These are phyloP conservation scores for Azolla pinnata DNA, from an alignment of 75 land plant genomes.

Conservation along the genomic window DNA sequence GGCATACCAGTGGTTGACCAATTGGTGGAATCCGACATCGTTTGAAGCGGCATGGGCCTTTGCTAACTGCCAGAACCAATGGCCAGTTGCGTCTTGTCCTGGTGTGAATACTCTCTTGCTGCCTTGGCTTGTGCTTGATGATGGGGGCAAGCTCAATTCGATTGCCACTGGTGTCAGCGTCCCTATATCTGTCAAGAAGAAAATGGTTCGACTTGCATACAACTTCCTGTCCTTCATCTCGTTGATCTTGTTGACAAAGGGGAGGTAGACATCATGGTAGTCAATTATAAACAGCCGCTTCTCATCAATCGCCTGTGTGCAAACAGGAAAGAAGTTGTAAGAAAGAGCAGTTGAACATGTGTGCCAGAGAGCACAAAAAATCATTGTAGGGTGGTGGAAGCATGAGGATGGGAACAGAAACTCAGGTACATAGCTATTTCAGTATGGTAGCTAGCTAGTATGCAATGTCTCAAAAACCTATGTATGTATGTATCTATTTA, in stretches of 20 bases:
- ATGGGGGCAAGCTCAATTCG: constrained; percentile 25
- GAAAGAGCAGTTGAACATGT: neutral
- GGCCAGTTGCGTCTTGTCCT: constrained; percentile 46
- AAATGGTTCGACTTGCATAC: constrained; percentile 30
- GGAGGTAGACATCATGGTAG: constrained; percentile 24
- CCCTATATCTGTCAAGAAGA: constrained; percentile 14
- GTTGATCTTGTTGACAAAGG: constrained; percentile 17
- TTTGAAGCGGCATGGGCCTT: constrained; percentile 65
- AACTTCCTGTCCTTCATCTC: neutral
- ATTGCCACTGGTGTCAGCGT: constrained; percentile 24
- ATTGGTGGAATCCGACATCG: constrained; percentile 64
- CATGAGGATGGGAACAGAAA: no score
- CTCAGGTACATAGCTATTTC: no score
- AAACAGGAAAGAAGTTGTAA: neutral
- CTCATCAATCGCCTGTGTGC: constrained; percentile 14
- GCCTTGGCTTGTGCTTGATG: constrained; percentile 8
- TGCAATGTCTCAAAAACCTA: no score
- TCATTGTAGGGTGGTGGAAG: neutral
- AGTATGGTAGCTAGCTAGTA: no score
- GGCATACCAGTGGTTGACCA: constrained; percentile 63
- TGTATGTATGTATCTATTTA: no score
- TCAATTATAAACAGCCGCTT: constrained; percentile 20
- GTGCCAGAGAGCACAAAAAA: neutral
- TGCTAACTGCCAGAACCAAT: constrained; percentile 66
- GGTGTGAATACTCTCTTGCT: constrained; percentile 38